Base-by-base conservation (phyloP, 805 yeast species). In the Cyberlindnera euphorbiiphila region DNA sequence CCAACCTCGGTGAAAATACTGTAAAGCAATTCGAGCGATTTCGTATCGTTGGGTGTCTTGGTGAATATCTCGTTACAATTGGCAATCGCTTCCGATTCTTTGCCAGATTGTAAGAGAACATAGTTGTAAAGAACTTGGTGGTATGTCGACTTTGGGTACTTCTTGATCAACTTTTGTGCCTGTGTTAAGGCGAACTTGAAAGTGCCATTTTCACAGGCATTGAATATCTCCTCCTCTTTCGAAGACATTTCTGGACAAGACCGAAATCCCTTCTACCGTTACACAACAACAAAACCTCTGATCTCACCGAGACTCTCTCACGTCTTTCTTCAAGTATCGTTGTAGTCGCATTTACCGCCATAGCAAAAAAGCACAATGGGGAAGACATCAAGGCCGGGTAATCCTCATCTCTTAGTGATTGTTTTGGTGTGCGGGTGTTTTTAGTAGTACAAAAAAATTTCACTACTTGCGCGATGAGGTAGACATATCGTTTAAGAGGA, bases 131-230 rank as follows among this genome's bases (percentile, higher is more conserved):
- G 46, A 1, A 65, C 61, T 29, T 57, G 61, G 31, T 73, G 75
- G 46, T 73, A 76, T 6, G 76, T 66, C 21, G 74, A 66, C 20
- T 72, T 68, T 3, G 95, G 93, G 34, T 64, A 64, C 52, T 74
- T 73, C 31, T 66, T 64, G 37, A 76, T 57, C 49, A 77, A 72
- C 37, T 69, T 62, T 34, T 66, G 59, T 11, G 79, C 56, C 31
- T 72, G 63, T 14, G 65, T 62, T 47, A 67, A 62, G 3, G 91
- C 91, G 35, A 62, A 59, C 29, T 67, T 65, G 54, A 61, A 79
- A 7, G 77, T 70, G 2, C 81, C 80, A 16, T 64, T 65, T 18
- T 71, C 70, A 24, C 80, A 68, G 25, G 78, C 74, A 11, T 60
- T 54, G 45, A 61, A 54, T 19, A 69, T 53, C 39, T 59, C 66